Percentiles rank a stretch among this genome's conserved stretches.
Evolutionary conservation across 768 basidiomycete genomes (phyloP).

Genomic region (Termitomyces sp.): DNA sequence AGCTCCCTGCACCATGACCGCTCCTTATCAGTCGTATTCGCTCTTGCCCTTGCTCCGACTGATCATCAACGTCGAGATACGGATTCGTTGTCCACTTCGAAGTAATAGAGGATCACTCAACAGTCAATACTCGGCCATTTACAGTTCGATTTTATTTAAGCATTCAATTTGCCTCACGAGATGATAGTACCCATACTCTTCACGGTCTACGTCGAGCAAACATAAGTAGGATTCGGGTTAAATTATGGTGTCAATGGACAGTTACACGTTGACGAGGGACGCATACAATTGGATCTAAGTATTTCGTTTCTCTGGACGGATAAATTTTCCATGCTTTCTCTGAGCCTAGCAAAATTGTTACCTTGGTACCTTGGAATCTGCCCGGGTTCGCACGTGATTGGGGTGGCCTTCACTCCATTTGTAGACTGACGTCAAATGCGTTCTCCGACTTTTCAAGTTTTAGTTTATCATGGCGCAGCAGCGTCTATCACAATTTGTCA

Average conservation of each 20-base stretch:
- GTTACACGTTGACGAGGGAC: not conserved
- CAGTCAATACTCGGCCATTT: not conserved
- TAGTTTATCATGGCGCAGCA: slow-evolving; percentile 22
- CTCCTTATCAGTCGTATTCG: slow-evolving; percentile 11
- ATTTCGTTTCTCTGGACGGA: not conserved
- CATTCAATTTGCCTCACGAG: not conserved
- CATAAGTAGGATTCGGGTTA: not conserved
- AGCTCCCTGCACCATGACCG: slow-evolving; percentile 8
- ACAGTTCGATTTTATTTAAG: not conserved
- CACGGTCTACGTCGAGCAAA: not conserved
- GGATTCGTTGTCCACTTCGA: slow-evolving; percentile 1
- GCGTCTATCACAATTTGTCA: slow-evolving; percentile 31
- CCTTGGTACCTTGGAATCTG: too few relatives aligned
- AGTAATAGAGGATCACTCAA: not conserved
- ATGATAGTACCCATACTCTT: not conserved
- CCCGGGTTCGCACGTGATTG: not conserved
- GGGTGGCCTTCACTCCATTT: too few relatives aligned
- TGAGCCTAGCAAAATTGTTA: too few relatives aligned
- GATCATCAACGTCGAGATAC: slow-evolving; percentile 7
- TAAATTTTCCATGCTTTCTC: not conserved
- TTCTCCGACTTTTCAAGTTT: not conserved
- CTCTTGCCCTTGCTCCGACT: not conserved
- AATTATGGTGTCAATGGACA: too few relatives aligned
- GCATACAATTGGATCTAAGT: not conserved
- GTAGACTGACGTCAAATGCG: slow-evolving; percentile 1